A percentile compares a stretch with the other conserved stretches of the same genome.
Conservation (phyloP, 495 filamentous ascomycete genomes). For the Pseudevernia furfuracea region DNA sequence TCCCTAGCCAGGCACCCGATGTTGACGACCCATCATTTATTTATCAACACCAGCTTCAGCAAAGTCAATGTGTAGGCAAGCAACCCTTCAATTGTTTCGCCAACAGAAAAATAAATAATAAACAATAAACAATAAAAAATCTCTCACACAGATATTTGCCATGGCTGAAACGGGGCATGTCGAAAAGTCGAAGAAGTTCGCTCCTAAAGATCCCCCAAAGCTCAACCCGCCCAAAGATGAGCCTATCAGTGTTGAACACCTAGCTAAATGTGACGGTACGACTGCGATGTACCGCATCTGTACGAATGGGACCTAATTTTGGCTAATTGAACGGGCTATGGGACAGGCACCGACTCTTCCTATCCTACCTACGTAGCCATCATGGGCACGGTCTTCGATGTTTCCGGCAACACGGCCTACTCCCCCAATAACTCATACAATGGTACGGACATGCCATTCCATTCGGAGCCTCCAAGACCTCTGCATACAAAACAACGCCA, state of each 20-base stretch:
- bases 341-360: conserved; percentile 50
- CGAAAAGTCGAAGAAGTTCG: conserved; percentile 59
- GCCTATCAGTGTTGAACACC: conserved; percentile 62
- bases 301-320: neutral
- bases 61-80: neutral
- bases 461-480: neutral
- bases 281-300: conserved; percentile 1
- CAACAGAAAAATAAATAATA: too few relatives aligned
- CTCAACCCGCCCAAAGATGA: conserved; percentile 86
- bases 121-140: too few relatives aligned
- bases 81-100: neutral
- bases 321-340: conserved; percentile 10
- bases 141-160: neutral
- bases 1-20: neutral
- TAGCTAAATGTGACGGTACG: conserved; percentile 77
- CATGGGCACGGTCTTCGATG: conserved; percentile 93
- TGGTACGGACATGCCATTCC: conserved; percentile 45
- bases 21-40: neutral
- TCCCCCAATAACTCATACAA: conserved; percentile 75
- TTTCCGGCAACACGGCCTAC: conserved; percentile 78
- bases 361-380: conserved; percentile 86
- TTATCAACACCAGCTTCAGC: neutral
- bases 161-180: conserved; percentile 9
- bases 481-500: neutral
- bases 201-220: conserved; percentile 73